Conservation (phyloP, 352 stramenopile genomes). For the Globisporangium echinulatum region DNA sequence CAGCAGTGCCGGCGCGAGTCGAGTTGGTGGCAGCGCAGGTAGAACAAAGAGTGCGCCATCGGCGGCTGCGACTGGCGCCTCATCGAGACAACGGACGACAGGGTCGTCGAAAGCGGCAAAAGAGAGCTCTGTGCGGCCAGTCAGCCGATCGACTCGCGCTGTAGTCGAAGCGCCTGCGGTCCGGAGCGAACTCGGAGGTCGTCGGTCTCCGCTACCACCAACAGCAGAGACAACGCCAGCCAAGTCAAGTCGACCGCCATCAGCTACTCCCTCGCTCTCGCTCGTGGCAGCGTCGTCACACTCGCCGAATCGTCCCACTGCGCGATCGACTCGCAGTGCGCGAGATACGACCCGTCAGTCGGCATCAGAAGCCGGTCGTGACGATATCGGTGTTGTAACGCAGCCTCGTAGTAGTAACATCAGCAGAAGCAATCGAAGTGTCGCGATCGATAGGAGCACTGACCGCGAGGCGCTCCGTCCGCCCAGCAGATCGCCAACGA, state of each 20-base stretch:
- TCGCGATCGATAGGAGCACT: too few relatives aligned
- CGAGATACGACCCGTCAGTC: not conserved
- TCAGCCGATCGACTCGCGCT: not conserved
- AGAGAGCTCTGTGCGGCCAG: constrained; percentile 1
- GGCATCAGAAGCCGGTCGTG: not conserved
- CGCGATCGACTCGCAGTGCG: not conserved
- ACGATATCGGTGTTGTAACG: not conserved
- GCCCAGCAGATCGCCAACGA: too few relatives aligned
- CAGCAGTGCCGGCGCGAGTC: too few relatives aligned
- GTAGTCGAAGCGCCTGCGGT: too few relatives aligned
- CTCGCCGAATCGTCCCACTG: not conserved
- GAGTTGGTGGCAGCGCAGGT: not conserved
- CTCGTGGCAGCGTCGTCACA: not conserved
- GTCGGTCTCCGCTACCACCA: too few relatives aligned
- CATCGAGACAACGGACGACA: not conserved
- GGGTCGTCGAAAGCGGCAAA: not conserved
- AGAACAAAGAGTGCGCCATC: constrained; percentile 5
- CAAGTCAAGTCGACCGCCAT: not conserved
- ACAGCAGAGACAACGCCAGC: too few relatives aligned
- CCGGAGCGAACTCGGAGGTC: too few relatives aligned
- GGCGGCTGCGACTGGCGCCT: not conserved
- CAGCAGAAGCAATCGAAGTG: too few relatives aligned
- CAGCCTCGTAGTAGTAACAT: not conserved
- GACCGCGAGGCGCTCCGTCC: too few relatives aligned
- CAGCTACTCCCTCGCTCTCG: too few relatives aligned